These are phyloP conservation scores for Sphagnum contortum DNA, from an alignment of 225 moss, liverwort and hornwort species.

Conservation along the genomic window DNA sequence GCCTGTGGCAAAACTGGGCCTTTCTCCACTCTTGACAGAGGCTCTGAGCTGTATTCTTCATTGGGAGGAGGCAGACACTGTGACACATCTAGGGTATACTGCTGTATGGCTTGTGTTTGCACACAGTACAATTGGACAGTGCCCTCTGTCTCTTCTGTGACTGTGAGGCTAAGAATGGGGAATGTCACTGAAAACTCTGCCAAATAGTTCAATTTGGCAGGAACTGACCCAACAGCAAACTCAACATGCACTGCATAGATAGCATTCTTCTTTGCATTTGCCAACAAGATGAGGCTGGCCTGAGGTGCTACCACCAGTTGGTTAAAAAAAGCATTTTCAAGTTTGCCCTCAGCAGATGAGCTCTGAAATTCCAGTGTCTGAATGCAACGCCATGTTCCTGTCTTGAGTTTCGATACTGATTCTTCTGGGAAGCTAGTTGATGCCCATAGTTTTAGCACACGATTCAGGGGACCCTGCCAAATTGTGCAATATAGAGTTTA, in stretches of 20 bases:
- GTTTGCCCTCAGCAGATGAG: constrained; percentile 30
- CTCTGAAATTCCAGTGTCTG: constrained; percentile 82
- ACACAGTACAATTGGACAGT: constrained; percentile 76
- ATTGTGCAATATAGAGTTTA: background rate
- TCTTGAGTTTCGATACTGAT: no score
- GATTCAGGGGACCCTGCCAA: constrained; percentile 76
- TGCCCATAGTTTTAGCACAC: constrained; percentile 80
- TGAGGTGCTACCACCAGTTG: constrained; percentile 62
- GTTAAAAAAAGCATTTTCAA: constrained; percentile 65
- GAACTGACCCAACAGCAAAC: constrained; percentile 38
- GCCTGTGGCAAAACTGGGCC: constrained; percentile 14
- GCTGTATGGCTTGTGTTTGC: constrained; percentile 81
- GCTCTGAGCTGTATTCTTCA: constrained; percentile 36
- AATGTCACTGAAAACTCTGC: constrained; percentile 73
- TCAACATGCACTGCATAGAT: constrained; percentile 81
- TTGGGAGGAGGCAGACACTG: constrained; percentile 61
- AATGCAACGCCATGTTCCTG: constrained; percentile 65
- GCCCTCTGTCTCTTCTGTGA: constrained; percentile 66
- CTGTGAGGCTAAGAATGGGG: constrained; percentile 78
- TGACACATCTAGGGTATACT: constrained; percentile 60
- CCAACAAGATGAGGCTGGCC: constrained; percentile 68
- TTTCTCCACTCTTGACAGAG: constrained; percentile 34
- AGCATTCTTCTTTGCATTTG: constrained; percentile 73
- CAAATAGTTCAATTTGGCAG: constrained; percentile 69
- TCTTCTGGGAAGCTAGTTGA: constrained; percentile 1